Percentiles rank a stretch among this genome's conserved stretches.
Conservation (phyloP, 805 yeast genomes). For the Candida boleticola region DNA sequence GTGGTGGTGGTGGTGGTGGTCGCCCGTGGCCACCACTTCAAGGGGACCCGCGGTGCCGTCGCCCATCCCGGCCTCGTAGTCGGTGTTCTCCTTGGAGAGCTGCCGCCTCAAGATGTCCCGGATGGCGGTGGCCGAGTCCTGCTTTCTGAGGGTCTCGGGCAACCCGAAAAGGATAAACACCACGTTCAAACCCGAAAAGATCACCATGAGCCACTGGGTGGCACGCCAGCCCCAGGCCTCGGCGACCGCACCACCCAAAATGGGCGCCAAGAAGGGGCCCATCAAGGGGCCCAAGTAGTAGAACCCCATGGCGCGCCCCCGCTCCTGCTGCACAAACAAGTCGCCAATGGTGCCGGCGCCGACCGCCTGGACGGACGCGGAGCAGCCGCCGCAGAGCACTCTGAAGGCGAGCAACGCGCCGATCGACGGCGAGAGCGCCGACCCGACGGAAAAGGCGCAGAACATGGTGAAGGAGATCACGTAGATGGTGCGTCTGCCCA, state of each 20-base stretch:
- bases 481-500: constrained; percentile 75
- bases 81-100: neutral
- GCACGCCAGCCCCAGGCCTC: constrained; percentile 83
- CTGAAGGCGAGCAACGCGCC: constrained; percentile 65
- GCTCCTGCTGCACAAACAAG: constrained; percentile 58
- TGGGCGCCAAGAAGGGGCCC: constrained; percentile 80
- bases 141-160: constrained; percentile 77
- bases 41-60: constrained; percentile 2
- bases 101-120: constrained; percentile 36
- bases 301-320: constrained; percentile 79
- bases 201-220: constrained; percentile 81
- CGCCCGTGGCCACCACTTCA: constrained; percentile 4
- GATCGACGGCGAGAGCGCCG: constrained; percentile 63
- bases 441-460: constrained; percentile 67
- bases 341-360: constrained; percentile 90
- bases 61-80: constrained; percentile 7
- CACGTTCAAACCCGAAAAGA: constrained; percentile 55
- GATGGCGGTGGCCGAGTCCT: constrained; percentile 57
- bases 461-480: constrained; percentile 63
- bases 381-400: constrained; percentile 72
- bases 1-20: neutral
- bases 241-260: constrained; percentile 71
- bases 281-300: constrained; percentile 78
- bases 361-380: constrained; percentile 83
- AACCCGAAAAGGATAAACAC: constrained; percentile 51